Base-by-base conservation (phyloP, 306 rosid genomes). In the Nissolia schottii region DNA sequence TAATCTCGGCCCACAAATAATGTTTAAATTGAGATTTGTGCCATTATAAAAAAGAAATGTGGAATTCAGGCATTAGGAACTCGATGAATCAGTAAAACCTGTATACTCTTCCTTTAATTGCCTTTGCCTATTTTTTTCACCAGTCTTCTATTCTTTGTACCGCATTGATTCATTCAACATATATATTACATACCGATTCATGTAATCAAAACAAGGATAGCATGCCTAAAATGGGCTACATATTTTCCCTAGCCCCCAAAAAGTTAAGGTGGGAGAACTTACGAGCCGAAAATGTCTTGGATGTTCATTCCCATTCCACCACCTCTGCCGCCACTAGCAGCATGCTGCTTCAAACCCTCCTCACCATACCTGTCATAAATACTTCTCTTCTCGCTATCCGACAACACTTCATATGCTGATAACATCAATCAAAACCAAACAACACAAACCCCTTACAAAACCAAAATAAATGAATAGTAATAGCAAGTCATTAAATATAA, bases 291-390 rank as follows among this genome's bases (percentile, higher is more conserved):
- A 22, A 94, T 85, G 79, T 94, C 99, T 43, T 94, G 87, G 77
- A 94, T 80, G 83, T 94, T 91, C 97, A 91, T 86, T 41, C 94
- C 91, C 85, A 88, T 89, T 49, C 98, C 98, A 40, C 93, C 96
- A 70, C 95, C 84, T 58, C 98, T 85, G 78, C 94, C 89, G 56
- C 97, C 97, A 77, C 83, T 75, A 50, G 96, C 97, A 29, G 99
- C 96, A 78, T 94, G 99, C 83, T 94, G 99, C 82, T 94, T 94
- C 76, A 94, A 81, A 45, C 99, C 99, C 58, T 94, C 99, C 75
- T 94, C 99, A 29, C 99, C 99, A 6, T 89, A 79, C 78, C 80
- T 89, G 67, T 94, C 97, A 70, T 94, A 94, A 27, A 94, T 89
- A 45, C 28, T 80, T 76, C 97, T 88, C 86, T 94, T 94, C 80